Evolutionary conservation across 345 rosid genomes (phyloP).

Genomic region (Arabidopsis arenosa): DNA sequence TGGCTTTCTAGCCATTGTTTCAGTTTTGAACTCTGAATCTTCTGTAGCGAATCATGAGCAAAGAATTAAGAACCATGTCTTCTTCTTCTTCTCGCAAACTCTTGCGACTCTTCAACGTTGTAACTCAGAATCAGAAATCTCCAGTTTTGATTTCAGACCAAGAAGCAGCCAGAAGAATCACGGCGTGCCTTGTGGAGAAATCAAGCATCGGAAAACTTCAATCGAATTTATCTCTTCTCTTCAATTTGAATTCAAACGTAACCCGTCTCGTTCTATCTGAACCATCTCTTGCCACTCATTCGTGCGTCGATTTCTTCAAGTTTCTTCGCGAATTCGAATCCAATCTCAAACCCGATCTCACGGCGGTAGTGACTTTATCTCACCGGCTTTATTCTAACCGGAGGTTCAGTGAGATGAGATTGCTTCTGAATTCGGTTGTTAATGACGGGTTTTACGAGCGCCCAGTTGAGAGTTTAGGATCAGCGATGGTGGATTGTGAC

Average conservation of each 20-base stretch:
- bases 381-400: conserved; percentile 55
- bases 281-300: conserved; percentile 56
- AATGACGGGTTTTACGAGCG: conserved; percentile 48
- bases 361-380: conserved; percentile 53
- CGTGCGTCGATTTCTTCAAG: conserved; percentile 63
- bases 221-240: conserved; percentile 49
- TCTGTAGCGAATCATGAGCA: conserved; percentile 19
- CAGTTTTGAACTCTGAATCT: not conserved
- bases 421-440: conserved; percentile 50
- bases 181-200: conserved; percentile 26
- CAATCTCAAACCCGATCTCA: conserved; percentile 55
- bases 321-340: conserved; percentile 52
- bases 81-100: conserved; percentile 23
- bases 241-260: conserved; percentile 52
- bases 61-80: conserved; percentile 25
- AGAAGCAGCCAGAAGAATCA: conserved; percentile 38
- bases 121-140: conserved; percentile 17
- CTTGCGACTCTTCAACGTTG: conserved; percentile 33
- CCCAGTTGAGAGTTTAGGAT: conserved; percentile 49
- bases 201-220: conserved; percentile 52
- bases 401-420: conserved; percentile 58
- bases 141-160: conserved; percentile 29
- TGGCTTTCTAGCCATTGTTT: too few relatives aligned
- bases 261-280: conserved; percentile 59
- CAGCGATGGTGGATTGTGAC: conserved; percentile 38